Conservation (phyloP, 2,329 filamentous ascomycete species). For the Penicillium sp. region DNA sequence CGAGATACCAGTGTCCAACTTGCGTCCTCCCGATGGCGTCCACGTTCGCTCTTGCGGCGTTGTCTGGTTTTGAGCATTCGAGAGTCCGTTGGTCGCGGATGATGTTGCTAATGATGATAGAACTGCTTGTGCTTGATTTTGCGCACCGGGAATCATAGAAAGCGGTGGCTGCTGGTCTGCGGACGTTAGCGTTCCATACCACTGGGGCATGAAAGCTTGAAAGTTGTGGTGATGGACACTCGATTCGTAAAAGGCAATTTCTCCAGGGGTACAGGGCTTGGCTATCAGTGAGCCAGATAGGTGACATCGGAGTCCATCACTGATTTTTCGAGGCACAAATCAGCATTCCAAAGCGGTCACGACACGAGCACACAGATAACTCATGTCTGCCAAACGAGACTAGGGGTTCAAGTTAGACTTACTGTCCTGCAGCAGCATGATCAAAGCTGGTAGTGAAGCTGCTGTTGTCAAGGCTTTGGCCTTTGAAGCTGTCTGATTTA, state of each 20-base stretch:
- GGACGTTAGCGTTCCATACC: slow-evolving; percentile 66
- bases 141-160: slow-evolving; percentile 44
- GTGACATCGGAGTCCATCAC: slow-evolving; percentile 86
- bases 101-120: slow-evolving; percentile 23
- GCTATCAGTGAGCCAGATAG: slow-evolving; percentile 80
- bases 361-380: neutral
- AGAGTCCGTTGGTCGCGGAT: slow-evolving; percentile 19
- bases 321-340: slow-evolving; percentile 33
- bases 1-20: slow-evolving; percentile 69
- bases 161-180: slow-evolving; percentile 45
- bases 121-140: slow-evolving; percentile 40
- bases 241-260: slow-evolving; percentile 86
- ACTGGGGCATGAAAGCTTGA: slow-evolving; percentile 75
- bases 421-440: slow-evolving; percentile 48
- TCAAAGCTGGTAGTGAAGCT: slow-evolving; percentile 41
- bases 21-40: slow-evolving; percentile 55
- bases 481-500: slow-evolving; percentile 30
- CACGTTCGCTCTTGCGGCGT: slow-evolving; percentile 32
- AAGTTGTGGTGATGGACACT: slow-evolving; percentile 66
- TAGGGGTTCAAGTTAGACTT: slow-evolving; percentile 24
- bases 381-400: neutral
- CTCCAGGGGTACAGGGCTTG: slow-evolving; percentile 83
- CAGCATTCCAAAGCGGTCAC: neutral
- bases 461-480: slow-evolving; percentile 33
- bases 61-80: slow-evolving; percentile 17